These are phyloP conservation scores for Naegleria gruberi DNA, from an alignment of 208 protist species.

Conservation along the genomic window DNA sequence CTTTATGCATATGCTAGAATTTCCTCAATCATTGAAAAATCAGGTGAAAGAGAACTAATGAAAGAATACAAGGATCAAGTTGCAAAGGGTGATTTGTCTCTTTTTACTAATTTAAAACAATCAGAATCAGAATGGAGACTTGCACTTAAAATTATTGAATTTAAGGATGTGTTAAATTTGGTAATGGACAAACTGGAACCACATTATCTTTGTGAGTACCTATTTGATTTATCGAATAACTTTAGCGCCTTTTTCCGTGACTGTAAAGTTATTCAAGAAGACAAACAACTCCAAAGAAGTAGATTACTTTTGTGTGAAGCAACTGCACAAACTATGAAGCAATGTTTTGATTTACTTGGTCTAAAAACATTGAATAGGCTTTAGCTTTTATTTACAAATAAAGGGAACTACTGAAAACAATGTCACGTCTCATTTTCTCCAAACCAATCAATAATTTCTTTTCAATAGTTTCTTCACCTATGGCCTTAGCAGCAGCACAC, in stretches of 20 bases:
- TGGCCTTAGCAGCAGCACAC: slow-evolving; percentile 90
- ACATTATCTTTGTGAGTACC: slow-evolving; percentile 86
- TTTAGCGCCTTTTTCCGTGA: slow-evolving; percentile 87
- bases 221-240: slow-evolving; percentile 78
- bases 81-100: not conserved
- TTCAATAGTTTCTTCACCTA: slow-evolving; percentile 95
- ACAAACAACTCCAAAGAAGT: slow-evolving; percentile 63
- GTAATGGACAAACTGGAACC: slow-evolving; percentile 70
- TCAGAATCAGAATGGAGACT: not conserved
- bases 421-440: slow-evolving; percentile 93
- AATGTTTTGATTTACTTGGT: slow-evolving; percentile 79
- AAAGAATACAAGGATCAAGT: not conserved
- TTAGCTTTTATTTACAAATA: slow-evolving; percentile 75
- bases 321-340: slow-evolving; percentile 69
- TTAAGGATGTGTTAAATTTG: not conserved
- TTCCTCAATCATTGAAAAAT: slow-evolving; percentile 72
- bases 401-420: slow-evolving; percentile 97
- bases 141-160: not conserved
- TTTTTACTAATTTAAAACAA: not conserved
- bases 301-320: slow-evolving; percentile 78
- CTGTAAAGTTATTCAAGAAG: slow-evolving; percentile 74
- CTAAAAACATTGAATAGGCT: slow-evolving; percentile 72
- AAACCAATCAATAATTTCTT: slow-evolving; percentile 94
- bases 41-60: not conserved
- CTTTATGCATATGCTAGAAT: slow-evolving; percentile 94